Conservation (phyloP, 2,329 filamentous ascomycete species). For the Fusarium fracticaudum region DNA sequence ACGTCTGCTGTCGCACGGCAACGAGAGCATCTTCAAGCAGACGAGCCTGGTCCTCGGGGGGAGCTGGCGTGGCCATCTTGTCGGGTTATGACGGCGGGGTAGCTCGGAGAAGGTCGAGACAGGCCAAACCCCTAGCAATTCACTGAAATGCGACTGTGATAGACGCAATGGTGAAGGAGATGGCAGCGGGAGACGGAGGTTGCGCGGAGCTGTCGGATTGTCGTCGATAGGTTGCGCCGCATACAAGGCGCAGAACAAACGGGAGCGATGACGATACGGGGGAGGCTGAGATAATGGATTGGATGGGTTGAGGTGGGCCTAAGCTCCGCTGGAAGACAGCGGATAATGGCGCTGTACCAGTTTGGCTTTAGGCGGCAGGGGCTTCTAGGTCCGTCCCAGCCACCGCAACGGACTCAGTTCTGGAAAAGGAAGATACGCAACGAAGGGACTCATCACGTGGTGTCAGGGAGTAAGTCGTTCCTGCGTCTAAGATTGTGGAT, state of each 20-base stretch:
- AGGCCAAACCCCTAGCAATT: slow-evolving; percentile 38
- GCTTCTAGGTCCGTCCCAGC: slow-evolving; percentile 17
- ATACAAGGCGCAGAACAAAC: slow-evolving; percentile 39
- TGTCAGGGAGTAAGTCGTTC: neutral
- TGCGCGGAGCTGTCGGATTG: slow-evolving; percentile 28
- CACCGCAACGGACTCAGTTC: slow-evolving; percentile 8
- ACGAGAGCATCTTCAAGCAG: slow-evolving; percentile 96
- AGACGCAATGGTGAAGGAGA: slow-evolving; percentile 27
- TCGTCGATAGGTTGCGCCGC: slow-evolving; percentile 41
- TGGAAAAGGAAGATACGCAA: neutral
- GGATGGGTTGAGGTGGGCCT: slow-evolving; percentile 39
- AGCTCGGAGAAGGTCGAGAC: slow-evolving; percentile 41
- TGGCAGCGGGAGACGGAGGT: slow-evolving; percentile 19
- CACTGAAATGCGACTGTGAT: slow-evolving; percentile 39
- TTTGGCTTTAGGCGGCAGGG: slow-evolving; percentile 34
- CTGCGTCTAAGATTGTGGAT: neutral
- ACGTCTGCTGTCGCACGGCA: slow-evolving; percentile 96
- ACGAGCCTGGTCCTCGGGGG: slow-evolving; percentile 83
- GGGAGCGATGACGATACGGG: slow-evolving; percentile 44
- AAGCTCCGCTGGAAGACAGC: slow-evolving; percentile 30
- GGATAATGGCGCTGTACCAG: slow-evolving; percentile 37
- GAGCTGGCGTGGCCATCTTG: slow-evolving; percentile 64
- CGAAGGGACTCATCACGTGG: slow-evolving; percentile 30
- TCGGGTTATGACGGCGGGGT: slow-evolving; percentile 46
- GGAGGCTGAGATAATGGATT: slow-evolving; percentile 46